Percentiles rank a stretch among this genome's conserved stretches.
phyloP scores from a whole-genome alignment of 495 filamentous ascomycete genomes.

The Neurospora sublineolata region DNA sequence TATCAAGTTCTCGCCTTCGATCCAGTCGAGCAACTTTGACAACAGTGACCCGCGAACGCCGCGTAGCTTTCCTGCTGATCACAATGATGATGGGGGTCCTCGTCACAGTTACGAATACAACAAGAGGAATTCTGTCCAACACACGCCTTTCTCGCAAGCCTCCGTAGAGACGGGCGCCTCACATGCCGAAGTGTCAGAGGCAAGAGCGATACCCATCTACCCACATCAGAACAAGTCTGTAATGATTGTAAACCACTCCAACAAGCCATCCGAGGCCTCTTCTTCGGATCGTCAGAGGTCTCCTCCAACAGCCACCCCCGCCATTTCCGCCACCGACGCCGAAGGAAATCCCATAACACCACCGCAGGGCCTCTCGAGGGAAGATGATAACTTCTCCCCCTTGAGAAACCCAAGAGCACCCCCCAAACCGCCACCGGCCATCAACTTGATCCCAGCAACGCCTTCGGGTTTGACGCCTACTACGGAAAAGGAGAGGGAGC shows the following conservation, averaged over 20 bases:
- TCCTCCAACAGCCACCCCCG: constrained; percentile 12
- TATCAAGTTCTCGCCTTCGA: constrained; percentile 8
- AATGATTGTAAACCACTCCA: constrained; percentile 62
- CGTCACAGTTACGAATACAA: not conserved
- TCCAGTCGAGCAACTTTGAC: constrained; percentile 20
- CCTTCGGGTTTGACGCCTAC: constrained; percentile 44
- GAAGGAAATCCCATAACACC: constrained; percentile 36
- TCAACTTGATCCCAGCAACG: constrained; percentile 66
- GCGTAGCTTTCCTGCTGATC: constrained; percentile 16
- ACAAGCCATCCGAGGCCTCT: constrained; percentile 25
- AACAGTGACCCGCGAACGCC: not conserved
- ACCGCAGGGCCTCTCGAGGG: constrained; percentile 36
- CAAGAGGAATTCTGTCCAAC: constrained; percentile 38
- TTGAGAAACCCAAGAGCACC: constrained; percentile 67
- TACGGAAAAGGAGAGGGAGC: constrained; percentile 42
- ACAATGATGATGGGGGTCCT: constrained; percentile 29
- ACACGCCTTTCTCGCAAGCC: constrained; percentile 47
- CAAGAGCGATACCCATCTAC: constrained; percentile 69
- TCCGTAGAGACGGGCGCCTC: constrained; percentile 46
- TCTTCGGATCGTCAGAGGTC: constrained; percentile 13
- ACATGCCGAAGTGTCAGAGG: constrained; percentile 57
- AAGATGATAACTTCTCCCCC: constrained; percentile 48
- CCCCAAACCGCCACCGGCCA: constrained; percentile 40
- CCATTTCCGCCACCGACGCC: constrained; percentile 24
- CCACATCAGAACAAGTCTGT: constrained; percentile 80